A percentile compares a stretch with the other conserved stretches of the same genome.
phyloP scores from a whole-genome alignment of 139 green algal genomes.

The Edaphochlamys debaryana region DNA sequence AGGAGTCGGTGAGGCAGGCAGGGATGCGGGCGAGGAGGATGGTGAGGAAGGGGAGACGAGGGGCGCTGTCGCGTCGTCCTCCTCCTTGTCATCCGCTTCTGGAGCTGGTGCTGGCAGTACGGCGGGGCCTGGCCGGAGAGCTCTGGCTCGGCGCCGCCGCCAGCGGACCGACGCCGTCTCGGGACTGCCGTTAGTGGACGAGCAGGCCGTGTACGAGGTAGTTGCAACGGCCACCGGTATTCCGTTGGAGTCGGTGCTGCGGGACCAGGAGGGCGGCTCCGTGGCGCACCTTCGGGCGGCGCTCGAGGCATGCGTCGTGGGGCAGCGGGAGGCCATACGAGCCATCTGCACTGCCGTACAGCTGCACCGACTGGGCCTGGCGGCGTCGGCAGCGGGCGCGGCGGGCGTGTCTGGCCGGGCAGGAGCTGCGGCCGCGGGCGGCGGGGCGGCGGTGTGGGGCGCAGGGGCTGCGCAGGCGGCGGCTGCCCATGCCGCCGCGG shows the following conservation, averaged over 20 bases:
- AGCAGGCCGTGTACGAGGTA: slow-evolving; percentile 63
- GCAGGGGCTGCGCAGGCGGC: too few species aligned
- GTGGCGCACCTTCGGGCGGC: slow-evolving; percentile 65
- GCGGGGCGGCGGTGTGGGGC: slow-evolving; percentile 24
- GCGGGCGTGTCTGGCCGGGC: background rate
- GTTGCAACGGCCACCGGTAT: slow-evolving; percentile 67
- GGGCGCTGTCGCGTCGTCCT: too few species aligned
- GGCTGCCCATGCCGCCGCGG: too few species aligned
- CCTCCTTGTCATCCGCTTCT: too few species aligned
- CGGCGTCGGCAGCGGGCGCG: background rate
- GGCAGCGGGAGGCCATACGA: slow-evolving; percentile 70
- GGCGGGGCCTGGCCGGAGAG: too few species aligned
- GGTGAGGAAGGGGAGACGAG: too few species aligned
- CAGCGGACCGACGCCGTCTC: too few species aligned
- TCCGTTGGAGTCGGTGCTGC: slow-evolving; percentile 25
- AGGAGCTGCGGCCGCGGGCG: background rate
- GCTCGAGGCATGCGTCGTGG: slow-evolving; percentile 61
- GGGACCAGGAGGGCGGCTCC: slow-evolving; percentile 11
- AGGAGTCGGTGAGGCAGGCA: too few species aligned
- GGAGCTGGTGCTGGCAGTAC: too few species aligned
- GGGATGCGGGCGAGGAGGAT: too few species aligned
- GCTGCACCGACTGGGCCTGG: slow-evolving; percentile 56
- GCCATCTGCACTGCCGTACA: slow-evolving; percentile 63
- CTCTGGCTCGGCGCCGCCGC: too few species aligned
- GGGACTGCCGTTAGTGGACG: slow-evolving; percentile 8